Evolutionary conservation across 163 green algal genomes (phyloP), one percentile per base, ranked within the genome.

Genomic region (Chlorella variabilis): DNA sequence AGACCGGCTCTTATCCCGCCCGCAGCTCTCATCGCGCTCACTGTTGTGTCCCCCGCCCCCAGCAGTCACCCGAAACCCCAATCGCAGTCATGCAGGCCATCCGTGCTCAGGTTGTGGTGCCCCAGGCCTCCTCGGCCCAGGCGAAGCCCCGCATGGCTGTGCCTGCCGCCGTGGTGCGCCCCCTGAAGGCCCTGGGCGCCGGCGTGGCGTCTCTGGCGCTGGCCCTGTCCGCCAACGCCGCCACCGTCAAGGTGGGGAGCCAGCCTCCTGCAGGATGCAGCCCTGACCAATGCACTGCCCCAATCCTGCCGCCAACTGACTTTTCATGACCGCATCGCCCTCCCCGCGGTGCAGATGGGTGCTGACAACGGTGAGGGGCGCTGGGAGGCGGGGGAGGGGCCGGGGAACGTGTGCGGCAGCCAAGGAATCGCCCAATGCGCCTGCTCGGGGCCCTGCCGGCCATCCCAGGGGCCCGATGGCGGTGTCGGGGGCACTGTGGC

Each of bases 301-400:
- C 6, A 25, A 27, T 18, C 49, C 49, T 21, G 27, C 27, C 49
- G 49, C 49, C 96, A 97, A n/a, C n/a, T n/a, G n/a, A n/a, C n/a
- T n/a, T n/a, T n/a, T n/a, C n/a, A n/a, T n/a, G n/a, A n/a, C n/a
- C n/a, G n/a, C n/a, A n/a, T n/a, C n/a, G n/a, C n/a, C n/a, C n/a
- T n/a, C n/a, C n/a, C n/a, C n/a, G n/a, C n/a, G n/a, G 91, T 68
- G 59, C 59, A 68, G 66, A 89, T 97, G 80, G 95, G 95, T 61
- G 86, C 89, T 83, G 92, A 97, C 87, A 91, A 83, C 69, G 91
- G 89, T 84, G 83, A 79, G 54, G 1, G 67, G n/a, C 42, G 13
- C 56, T 33, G 23, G 3, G 2, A 25, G 7, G 56, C 23, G 23
- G 17, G 20, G 23, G 42, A 51, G 42, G 9, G 42, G 42, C 42